Evolutionary conservation across 2,329 filamentous ascomycete genomes (phyloP), one percentile per base, ranked within the genome.

Genomic region (Aspergillus chevalieri): DNA sequence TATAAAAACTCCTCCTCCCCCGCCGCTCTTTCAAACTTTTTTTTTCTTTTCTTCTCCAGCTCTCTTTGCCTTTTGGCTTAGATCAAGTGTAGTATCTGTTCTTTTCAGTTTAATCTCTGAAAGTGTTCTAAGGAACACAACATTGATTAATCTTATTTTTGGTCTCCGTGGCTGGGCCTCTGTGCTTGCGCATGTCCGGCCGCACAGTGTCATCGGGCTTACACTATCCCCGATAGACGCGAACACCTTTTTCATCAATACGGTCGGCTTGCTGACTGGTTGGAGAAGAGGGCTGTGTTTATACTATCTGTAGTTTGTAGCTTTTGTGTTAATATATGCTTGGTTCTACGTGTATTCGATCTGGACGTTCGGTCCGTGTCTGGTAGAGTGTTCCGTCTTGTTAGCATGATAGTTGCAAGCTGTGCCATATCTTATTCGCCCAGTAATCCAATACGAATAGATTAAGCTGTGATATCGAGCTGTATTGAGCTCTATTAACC

Each of bases 71-170:
- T 75, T 78, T 78, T 72, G 73, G 82, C 82, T 87, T 87, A 89
- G 86, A 89, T 89, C 86, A 89, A 88, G 85, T 89, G 85, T 89
- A 89, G 86, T 89, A 89, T 88, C 85, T 89, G 86, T 90, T 91
- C 86, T 90, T 89, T 87, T 89, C 84, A 91, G 87, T 89, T 90
- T 91, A 90, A 90, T 89, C 84, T 86, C 86, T 91, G 86, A 86
- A 87, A 89, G 80, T 79, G 78, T 77, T 78, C 83, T 81, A 87
- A 75, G 78, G 82, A 77, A 76, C 76, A 77, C 78, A 81, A 80
- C 79, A 78, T 77, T 82, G 84, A 88, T 91, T 90, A 88, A 82
- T 82, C 84, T 78, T 79, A 89, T 91, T 87, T 85, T 88, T 88
- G 77, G 59, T 70, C 52, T 61, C 52, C 58, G 79, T 62, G 71